Conservation (phyloP, 2,329 filamentous ascomycete genomes). For the Talaromyces albobiverticillius region DNA sequence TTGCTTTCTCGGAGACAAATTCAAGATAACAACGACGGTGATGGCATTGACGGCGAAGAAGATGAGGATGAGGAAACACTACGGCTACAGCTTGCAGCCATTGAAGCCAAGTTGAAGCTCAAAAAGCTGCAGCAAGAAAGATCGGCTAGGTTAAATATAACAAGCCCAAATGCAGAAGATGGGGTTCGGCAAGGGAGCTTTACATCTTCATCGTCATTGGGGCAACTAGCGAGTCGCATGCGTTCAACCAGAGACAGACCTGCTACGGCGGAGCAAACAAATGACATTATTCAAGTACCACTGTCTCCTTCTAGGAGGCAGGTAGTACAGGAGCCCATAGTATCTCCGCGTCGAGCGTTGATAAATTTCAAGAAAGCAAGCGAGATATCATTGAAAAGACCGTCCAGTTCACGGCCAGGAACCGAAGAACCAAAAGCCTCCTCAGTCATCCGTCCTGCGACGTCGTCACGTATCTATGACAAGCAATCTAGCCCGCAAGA, state of each 20-base stretch:
- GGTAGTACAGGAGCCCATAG: conserved; percentile 52
- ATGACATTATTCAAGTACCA: conserved; percentile 65
- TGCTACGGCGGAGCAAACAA: conserved; percentile 13
- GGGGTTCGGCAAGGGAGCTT: conserved; percentile 3
- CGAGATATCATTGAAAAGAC: conserved; percentile 80
- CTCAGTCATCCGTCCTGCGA: conserved; percentile 26
- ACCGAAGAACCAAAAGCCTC: conserved; percentile 31
- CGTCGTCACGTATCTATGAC: conserved; percentile 23
- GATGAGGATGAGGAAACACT: conserved; percentile 90
- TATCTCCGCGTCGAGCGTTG: conserved; percentile 74
- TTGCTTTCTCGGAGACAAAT: conserved; percentile 29
- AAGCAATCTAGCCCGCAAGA: conserved; percentile 20
- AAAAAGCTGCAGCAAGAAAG: conserved; percentile 73
- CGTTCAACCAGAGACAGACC: conserved; percentile 18
- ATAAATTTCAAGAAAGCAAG: conserved; percentile 82
- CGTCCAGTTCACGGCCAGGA: conserved; percentile 36
- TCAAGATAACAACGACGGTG: conserved; percentile 28
- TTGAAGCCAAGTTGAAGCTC: conserved; percentile 81
- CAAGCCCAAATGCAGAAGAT: conserved; percentile 23
- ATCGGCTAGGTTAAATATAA: conserved; percentile 20
- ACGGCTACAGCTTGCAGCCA: conserved; percentile 79
- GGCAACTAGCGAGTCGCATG: conserved; percentile 20
- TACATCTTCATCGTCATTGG: conserved; percentile 16
- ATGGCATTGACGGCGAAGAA: conserved; percentile 43
- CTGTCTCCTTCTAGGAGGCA: conserved; percentile 63